Evolutionary conservation across 75 land plant genomes (phyloP).

Genomic region (Sequoiadendron giganteum): DNA sequence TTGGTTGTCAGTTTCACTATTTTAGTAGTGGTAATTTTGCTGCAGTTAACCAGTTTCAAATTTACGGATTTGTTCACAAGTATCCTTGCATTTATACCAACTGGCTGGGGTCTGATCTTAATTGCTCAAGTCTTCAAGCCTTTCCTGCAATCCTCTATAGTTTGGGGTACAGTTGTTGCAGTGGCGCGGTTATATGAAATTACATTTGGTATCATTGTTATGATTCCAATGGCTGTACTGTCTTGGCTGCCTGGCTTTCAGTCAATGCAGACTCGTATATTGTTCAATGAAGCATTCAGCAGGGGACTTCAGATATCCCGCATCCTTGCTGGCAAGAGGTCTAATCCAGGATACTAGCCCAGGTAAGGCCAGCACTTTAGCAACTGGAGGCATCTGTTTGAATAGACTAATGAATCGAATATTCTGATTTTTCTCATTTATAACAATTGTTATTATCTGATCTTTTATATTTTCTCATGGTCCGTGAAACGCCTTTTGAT

Average conservation of each 20-base stretch:
- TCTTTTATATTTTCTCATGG: neutral
- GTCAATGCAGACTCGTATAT: constrained; percentile 88
- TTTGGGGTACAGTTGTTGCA: constrained; percentile 68
- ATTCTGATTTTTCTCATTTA: neutral
- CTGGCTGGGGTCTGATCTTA: constrained; percentile 87
- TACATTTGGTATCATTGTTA: constrained; percentile 69
- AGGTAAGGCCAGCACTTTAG: neutral
- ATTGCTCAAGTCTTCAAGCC: constrained; percentile 66
- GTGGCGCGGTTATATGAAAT: constrained; percentile 85
- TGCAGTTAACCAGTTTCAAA: constrained; percentile 47
- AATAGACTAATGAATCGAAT: neutral
- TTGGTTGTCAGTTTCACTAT: constrained; percentile 39
- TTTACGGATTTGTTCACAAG: constrained; percentile 67
- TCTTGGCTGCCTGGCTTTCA: constrained; percentile 98
- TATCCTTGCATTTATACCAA: constrained; percentile 80
- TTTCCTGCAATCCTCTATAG: constrained; percentile 36
- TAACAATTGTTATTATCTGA: neutral
- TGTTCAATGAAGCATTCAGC: constrained; percentile 95
- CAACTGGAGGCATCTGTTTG: neutral
- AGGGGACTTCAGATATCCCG: constrained; percentile 85
- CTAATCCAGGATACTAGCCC: constrained; percentile 31
- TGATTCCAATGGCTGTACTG: constrained; percentile 78
- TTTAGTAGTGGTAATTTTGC: constrained; percentile 49
- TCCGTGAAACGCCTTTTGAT: neutral
- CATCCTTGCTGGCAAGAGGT: constrained; percentile 68